Percentiles rank a stretch among this genome's conserved stretches.
Evolutionary conservation across 176 grass and related monocot genomes (phyloP).

Genomic region (Stipa capillata): DNA sequence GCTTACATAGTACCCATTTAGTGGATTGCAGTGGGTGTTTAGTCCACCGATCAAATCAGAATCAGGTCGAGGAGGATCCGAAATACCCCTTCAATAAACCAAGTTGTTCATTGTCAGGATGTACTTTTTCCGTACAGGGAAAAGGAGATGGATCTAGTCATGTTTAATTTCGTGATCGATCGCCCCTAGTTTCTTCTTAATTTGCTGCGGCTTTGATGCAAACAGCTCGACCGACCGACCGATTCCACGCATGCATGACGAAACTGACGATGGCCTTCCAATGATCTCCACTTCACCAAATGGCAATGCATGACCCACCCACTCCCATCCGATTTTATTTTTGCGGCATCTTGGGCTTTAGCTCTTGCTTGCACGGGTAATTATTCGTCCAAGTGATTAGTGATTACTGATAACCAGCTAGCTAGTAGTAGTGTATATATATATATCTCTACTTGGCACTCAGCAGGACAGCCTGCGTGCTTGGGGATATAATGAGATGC

Average conservation of each 20-base stretch:
- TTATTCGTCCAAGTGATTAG: conserved; percentile 9
- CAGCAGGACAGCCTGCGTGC: not conserved
- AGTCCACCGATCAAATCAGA: not conserved
- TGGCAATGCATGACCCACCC: no score
- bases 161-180: not conserved
- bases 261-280: not conserved
- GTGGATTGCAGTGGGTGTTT: not conserved
- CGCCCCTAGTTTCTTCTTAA: conserved; percentile 3
- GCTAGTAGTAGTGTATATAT: not conserved
- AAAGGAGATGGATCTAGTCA: not conserved
- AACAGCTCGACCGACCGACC: not conserved
- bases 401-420: not conserved
- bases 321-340: no score
- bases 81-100: not conserved
- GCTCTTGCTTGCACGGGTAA: conserved; percentile 12
- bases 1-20: not conserved
- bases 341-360: not conserved
- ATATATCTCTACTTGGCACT: not conserved
- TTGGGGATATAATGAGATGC: not conserved
- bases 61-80: not conserved
- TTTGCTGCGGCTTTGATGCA: not conserved
- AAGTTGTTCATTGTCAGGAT: conserved; percentile 5
- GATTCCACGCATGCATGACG: not conserved
- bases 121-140: conserved; percentile 6
- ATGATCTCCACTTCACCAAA: conserved; percentile 10